A percentile compares a stretch with the other conserved stretches of the same genome.
Evolutionary conservation across 1,284 basidiomycete genomes (phyloP).

Genomic region (Marasmius sp.): DNA sequence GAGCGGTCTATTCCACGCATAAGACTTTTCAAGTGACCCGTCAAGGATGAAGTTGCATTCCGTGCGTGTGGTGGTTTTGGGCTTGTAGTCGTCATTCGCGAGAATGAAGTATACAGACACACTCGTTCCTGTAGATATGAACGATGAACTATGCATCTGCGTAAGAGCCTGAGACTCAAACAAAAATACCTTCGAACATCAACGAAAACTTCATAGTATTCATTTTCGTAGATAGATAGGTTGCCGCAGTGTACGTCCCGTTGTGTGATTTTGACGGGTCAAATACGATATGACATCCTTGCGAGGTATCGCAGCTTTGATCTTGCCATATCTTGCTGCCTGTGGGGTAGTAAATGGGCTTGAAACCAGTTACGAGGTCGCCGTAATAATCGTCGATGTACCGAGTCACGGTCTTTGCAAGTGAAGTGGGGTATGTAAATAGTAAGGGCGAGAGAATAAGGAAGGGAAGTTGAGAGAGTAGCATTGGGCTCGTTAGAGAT

Average conservation of each 20-base stretch:
- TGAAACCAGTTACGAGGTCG: neutral
- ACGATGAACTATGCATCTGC: too few relatives aligned
- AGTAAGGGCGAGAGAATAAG: too few relatives aligned
- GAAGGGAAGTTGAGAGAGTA: too few relatives aligned
- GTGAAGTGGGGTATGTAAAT: too few relatives aligned
- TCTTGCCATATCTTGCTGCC: neutral
- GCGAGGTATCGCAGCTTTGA: neutral
- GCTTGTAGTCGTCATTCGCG: neutral
- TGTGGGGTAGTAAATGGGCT: neutral
- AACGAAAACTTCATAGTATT: neutral
- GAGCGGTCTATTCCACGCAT: neutral
- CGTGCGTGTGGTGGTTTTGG: neutral
- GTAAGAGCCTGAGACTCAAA: too few relatives aligned
- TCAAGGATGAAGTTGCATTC: neutral
- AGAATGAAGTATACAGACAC: neutral
- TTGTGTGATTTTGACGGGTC: neutral
- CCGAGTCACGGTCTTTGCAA: neutral
- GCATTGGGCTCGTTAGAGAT: too few relatives aligned
- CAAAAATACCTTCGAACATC: neutral
- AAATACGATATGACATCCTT: neutral
- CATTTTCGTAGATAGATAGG: neutral
- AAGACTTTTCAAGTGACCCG: neutral
- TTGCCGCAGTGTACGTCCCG: neutral
- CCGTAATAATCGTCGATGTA: neutral
- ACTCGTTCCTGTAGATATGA: too few relatives aligned